Evolutionary conservation across 768 basidiomycete genomes (phyloP).

Genomic region (Phylloporus arenicola): DNA sequence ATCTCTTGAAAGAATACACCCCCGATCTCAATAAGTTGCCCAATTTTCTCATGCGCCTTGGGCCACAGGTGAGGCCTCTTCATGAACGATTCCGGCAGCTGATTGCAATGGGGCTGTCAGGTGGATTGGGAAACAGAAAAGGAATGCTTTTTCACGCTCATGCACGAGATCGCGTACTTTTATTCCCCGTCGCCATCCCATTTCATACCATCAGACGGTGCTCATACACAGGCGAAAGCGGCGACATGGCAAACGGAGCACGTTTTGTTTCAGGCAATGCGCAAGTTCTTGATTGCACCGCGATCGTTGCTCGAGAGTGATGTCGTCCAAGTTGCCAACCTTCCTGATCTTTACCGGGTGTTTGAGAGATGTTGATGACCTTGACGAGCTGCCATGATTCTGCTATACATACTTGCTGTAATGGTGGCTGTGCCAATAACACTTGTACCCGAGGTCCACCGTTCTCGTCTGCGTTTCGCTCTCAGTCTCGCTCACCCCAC

Average conservation of each 20-base stretch:
- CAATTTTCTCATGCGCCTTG: slow-evolving; percentile 82
- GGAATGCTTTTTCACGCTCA: slow-evolving; percentile 80
- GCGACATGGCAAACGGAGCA: slow-evolving; percentile 88
- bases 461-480: no score
- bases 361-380: slow-evolving; percentile 82
- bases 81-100: not conserved
- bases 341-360: slow-evolving; percentile 90
- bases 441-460: no score
- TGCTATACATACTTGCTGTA: no score
- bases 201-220: slow-evolving; percentile 24
- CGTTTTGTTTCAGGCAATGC: slow-evolving; percentile 80
- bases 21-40: slow-evolving; percentile 91
- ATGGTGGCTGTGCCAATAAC: no score
- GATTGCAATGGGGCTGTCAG: slow-evolving; percentile 33
- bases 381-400: slow-evolving; percentile 3
- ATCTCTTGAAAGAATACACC: slow-evolving; percentile 80
- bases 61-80: slow-evolving; percentile 62
- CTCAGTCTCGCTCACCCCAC: no score
- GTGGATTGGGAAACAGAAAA: slow-evolving; percentile 85
- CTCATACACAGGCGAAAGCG: slow-evolving; percentile 43
- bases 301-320: slow-evolving; percentile 63
- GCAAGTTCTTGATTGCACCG: slow-evolving; percentile 66
- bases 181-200: slow-evolving; percentile 52
- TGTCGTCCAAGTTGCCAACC: slow-evolving; percentile 81
- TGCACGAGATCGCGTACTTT: slow-evolving; percentile 89